Conservation (phyloP, 139 green algal genomes). For the Nannochloris sp. region DNA sequence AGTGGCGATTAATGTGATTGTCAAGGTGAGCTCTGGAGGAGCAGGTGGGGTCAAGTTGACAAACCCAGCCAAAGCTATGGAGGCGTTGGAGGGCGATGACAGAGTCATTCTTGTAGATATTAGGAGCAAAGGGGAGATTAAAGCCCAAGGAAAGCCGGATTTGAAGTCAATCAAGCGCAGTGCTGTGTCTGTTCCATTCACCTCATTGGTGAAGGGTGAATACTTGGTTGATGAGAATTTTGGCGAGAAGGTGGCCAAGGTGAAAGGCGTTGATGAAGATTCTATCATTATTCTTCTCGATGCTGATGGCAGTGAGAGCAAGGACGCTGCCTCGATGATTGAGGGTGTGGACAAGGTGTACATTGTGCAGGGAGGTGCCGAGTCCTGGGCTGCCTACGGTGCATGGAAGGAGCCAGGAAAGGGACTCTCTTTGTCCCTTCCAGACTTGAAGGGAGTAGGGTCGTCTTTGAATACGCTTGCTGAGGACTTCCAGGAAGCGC, state of each 20-base stretch:
- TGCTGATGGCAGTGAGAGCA: conserved; percentile 14
- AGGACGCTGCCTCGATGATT: conserved; percentile 22
- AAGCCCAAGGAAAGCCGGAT: conserved; percentile 29
- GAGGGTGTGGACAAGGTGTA: conserved; percentile 25
- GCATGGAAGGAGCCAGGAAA: conserved; percentile 17
- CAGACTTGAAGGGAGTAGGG: conserved; percentile 15
- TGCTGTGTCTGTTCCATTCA: conserved; percentile 18
- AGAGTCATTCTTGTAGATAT: conserved; percentile 31
- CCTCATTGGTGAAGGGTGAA: conserved; percentile 14
- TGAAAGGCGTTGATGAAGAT: conserved; percentile 18
- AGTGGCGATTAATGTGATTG: conserved; percentile 10
- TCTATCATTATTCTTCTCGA: conserved; percentile 34
- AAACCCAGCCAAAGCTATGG: conserved; percentile 16
- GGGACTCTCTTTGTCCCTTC: conserved; percentile 4
- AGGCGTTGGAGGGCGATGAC: conserved; percentile 19
- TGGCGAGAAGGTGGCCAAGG: conserved; percentile 24
- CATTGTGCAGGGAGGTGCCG: conserved; percentile 32
- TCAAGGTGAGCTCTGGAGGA: conserved; percentile 1
- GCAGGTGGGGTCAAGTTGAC: conserved; percentile 20
- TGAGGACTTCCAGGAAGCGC: conserved; percentile 35
- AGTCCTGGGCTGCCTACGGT: conserved; percentile 31
- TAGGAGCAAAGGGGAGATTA: conserved; percentile 27
- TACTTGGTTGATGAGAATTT: conserved; percentile 24
- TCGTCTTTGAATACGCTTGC: conserved; percentile 21
- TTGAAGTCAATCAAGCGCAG: conserved; percentile 19